These are phyloP conservation scores for Hawksworthiomyces lignivorus DNA, from an alignment of 2,329 filamentous ascomycete genomes.

Conservation along the genomic window DNA sequence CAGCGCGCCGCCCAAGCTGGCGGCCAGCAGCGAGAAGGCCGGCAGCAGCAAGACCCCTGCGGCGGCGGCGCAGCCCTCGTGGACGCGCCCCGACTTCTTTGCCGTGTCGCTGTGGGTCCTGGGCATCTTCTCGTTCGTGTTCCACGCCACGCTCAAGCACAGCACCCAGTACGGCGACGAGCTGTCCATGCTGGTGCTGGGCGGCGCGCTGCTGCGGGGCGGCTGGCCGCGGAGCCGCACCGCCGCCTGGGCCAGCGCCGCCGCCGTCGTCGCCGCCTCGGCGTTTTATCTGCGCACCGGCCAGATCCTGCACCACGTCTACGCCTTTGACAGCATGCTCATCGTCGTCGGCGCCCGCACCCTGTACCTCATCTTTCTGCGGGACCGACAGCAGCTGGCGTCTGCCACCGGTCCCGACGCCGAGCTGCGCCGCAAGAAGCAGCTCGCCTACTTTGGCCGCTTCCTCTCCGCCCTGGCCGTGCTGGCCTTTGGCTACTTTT, in stretches of 20 bases:
- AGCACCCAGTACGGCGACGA: constrained; percentile 43
- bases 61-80: not conserved
- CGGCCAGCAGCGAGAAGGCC: not conserved
- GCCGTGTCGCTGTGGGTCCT: constrained; percentile 32
- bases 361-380: constrained; percentile 26
- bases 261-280: constrained; percentile 32
- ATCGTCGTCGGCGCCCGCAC: constrained; percentile 25
- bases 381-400: constrained; percentile 1
- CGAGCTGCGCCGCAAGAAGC: constrained; percentile 2
- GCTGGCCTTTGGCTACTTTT: constrained; percentile 37
- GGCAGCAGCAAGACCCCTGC: not conserved
- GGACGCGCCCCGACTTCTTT: constrained; percentile 30
- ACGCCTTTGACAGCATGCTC: constrained; percentile 28
- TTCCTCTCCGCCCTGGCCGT: constrained; percentile 19
- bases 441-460: not conserved
- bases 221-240: constrained; percentile 37
- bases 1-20: constrained; percentile 16
- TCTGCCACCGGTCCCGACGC: too few relatives aligned
- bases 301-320: constrained; percentile 36
- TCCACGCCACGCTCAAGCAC: constrained; percentile 37
- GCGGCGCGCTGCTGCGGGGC: constrained; percentile 43
- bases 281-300: constrained; percentile 34
- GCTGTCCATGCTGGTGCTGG: constrained; percentile 49
- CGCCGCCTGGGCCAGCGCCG: constrained; percentile 27
- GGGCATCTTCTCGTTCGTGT: constrained; percentile 34